Base-by-base conservation (phyloP, 2,329 filamentous ascomycete genomes). In the Orbilia blumenaviensis region DNA sequence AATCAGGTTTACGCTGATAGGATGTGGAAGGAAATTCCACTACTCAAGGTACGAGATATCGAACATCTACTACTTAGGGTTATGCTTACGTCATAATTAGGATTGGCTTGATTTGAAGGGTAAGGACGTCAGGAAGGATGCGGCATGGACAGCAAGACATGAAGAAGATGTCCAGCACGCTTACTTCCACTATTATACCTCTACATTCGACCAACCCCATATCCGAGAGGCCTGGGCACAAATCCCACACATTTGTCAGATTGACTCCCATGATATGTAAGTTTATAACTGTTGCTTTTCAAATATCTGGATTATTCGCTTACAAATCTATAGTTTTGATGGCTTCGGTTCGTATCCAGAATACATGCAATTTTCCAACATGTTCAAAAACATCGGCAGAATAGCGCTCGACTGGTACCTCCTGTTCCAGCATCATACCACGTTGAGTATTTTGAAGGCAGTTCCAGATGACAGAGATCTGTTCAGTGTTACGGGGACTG, bases 121-220 rank as follows among this genome's bases (percentile, higher is more conserved):
- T 4, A 94, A 97, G 79, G 95, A 98, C 67, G 95, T 93, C 80
- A 88, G 96, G 72, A 96, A 94, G 85, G 96, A 90, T 79, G 90
- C 93, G 0, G 87, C 90, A 46, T 99, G 95, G 95, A 97, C 94
- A 6, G 93, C 94, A 2, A 90, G 93, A 58, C 92, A 98, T 80
- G 93, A 99, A 81, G 94, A 99, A 81, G 95, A 99, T 81, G 93
- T 97, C 16, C 90, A 91, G 1, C 94, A 98, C 83, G 94, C 95
- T 6, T 99, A 97, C 84, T 99, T 99, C 83, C 95, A 99, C 83
- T 99, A 97, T 83, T 99, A 99, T 82, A 97, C 94, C 0, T 97
- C 93, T 79, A 94, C 98, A 83, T 98, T 99, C 82, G 95, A 99
- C 81, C 95, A 99, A 83, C 94, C 94, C 5, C 94, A 96, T 83